phyloP scores from a whole-genome alignment of 495 filamentous ascomycete species.

The Penicillium soppii region DNA sequence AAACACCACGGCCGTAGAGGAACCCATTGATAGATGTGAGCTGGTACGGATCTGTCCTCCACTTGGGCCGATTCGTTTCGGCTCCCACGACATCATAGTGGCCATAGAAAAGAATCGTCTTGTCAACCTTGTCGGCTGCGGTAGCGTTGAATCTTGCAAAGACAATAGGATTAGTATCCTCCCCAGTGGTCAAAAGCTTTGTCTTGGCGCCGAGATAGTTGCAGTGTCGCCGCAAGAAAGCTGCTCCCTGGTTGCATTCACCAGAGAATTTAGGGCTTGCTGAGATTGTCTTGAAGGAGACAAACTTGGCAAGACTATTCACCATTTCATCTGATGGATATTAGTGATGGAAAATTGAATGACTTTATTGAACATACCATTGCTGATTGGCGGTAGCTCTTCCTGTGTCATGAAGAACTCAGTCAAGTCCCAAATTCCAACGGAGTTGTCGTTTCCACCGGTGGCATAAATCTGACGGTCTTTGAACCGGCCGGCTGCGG shows the following conservation, averaged over 20 bases:
- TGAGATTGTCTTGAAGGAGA: constrained; percentile 88
- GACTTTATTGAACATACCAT: constrained; percentile 40
- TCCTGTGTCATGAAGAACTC: constrained; percentile 47
- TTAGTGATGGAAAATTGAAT: constrained; percentile 1
- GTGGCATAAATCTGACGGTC: constrained; percentile 80
- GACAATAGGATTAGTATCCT: constrained; percentile 82
- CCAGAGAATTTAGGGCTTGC: constrained; percentile 77
- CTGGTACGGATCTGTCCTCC: constrained; percentile 84
- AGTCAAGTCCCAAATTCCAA: constrained; percentile 83
- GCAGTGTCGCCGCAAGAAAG: constrained; percentile 83
- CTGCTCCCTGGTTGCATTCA: constrained; percentile 90
- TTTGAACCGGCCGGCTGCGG: constrained; percentile 65
- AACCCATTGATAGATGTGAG: constrained; percentile 86
- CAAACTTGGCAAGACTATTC: constrained; percentile 75
- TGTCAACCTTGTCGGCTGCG: constrained; percentile 57
- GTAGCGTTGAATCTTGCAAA: constrained; percentile 79
- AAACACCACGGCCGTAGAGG: constrained; percentile 92
- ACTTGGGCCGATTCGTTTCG: constrained; percentile 70
- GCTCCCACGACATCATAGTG: constrained; percentile 99
- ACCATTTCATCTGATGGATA: constrained; percentile 68
- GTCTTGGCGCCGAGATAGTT: constrained; percentile 87
- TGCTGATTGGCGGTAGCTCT: constrained; percentile 54
- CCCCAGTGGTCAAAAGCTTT: constrained; percentile 74
- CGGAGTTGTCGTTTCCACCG: constrained; percentile 88
- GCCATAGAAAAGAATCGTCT: constrained; percentile 93